phyloP scores from a whole-genome alignment of 306 rosid species.

The barrel medic (Medicago truncatula) region DNA sequence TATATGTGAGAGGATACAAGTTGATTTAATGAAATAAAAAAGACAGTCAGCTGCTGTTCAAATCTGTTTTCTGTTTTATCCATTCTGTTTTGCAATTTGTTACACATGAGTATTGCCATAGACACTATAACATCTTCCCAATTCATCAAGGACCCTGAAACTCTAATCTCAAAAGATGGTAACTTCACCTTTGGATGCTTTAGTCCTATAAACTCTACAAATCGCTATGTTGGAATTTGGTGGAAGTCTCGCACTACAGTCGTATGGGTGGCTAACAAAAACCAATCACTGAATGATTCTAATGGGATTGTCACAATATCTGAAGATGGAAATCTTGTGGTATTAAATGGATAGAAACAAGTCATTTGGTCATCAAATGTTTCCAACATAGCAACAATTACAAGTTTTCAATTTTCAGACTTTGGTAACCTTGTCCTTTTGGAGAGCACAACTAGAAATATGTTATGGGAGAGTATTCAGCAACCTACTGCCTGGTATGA shows the following conservation, averaged over 20 bases:
- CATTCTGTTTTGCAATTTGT: not conserved
- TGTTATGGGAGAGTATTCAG: conserved; percentile 49
- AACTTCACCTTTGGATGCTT: conserved; percentile 33
- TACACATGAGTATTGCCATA: not conserved
- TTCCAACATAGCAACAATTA: conserved; percentile 5
- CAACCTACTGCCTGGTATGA: conserved; percentile 41
- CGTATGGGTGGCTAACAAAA: conserved; percentile 45
- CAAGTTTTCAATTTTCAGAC: conserved; percentile 44
- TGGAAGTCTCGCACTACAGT: not conserved
- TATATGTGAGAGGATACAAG: not conserved
- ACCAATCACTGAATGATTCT: conserved; percentile 31
- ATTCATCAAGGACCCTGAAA: conserved; percentile 31
- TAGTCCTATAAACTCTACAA: conserved; percentile 26
- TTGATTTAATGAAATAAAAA: not conserved
- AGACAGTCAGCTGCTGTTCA: not conserved
- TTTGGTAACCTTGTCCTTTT: conserved; percentile 44
- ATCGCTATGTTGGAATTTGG: conserved; percentile 42
- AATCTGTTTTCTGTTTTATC: not conserved
- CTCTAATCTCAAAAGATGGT: conserved; percentile 15
- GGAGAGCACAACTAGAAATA: conserved; percentile 6
- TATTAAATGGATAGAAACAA: conserved; percentile 31
- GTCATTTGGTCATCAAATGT: conserved; percentile 49
- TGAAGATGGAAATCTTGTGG: conserved; percentile 39
- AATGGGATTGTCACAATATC: conserved; percentile 34
- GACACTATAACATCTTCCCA: conserved; percentile 16